Percentiles rank a stretch among this genome's conserved stretches.
Evolutionary conservation across 176 grass and related monocot genomes (phyloP).

Genomic region (Poa pratensis): DNA sequence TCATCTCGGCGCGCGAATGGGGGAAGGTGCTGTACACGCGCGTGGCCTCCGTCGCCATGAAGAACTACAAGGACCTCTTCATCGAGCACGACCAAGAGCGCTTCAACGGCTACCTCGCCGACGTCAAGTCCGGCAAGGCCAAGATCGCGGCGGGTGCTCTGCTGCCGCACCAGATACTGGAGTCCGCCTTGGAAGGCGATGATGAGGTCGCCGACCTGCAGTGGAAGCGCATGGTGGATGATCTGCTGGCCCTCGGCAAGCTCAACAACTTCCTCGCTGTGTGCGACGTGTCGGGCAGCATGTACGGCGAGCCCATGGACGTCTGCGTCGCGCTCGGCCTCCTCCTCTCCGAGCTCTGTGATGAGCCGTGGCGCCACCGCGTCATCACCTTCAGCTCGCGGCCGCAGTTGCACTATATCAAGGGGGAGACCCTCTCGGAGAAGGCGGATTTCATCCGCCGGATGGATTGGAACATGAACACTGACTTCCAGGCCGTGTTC

Average conservation of each 20-base stretch:
- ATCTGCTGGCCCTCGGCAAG: conserved; percentile 52
- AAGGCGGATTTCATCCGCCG: conserved; percentile 40
- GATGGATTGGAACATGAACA: conserved; percentile 76
- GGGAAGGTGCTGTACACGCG: too few relatives aligned
- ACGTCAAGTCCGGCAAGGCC: conserved; percentile 59
- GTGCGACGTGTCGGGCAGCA: conserved; percentile 85
- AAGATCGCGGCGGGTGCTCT: conserved; percentile 80
- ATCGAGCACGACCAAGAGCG: conserved; percentile 54
- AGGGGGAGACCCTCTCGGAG: conserved; percentile 48
- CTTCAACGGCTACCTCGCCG: conserved; percentile 56
- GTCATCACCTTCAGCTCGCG: conserved; percentile 57
- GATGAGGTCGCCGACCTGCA: conserved; percentile 67
- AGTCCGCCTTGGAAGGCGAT: background rate
- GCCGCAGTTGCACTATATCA: conserved; percentile 56
- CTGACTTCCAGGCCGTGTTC: conserved; percentile 80
- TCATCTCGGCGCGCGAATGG: too few relatives aligned
- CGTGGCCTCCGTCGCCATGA: too few relatives aligned
- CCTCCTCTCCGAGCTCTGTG: conserved; percentile 78
- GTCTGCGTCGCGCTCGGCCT: conserved; percentile 77
- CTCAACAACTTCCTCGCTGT: conserved; percentile 73
- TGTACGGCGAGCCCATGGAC: conserved; percentile 65
- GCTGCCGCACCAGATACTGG: conserved; percentile 68
- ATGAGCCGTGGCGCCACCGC: conserved; percentile 68
- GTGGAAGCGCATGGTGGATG: conserved; percentile 72
- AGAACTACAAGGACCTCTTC: conserved; percentile 74